Evolutionary conservation across 371 early-diverging fungal genomes (phyloP).

Genomic region (Dichotomocladium elegans): DNA sequence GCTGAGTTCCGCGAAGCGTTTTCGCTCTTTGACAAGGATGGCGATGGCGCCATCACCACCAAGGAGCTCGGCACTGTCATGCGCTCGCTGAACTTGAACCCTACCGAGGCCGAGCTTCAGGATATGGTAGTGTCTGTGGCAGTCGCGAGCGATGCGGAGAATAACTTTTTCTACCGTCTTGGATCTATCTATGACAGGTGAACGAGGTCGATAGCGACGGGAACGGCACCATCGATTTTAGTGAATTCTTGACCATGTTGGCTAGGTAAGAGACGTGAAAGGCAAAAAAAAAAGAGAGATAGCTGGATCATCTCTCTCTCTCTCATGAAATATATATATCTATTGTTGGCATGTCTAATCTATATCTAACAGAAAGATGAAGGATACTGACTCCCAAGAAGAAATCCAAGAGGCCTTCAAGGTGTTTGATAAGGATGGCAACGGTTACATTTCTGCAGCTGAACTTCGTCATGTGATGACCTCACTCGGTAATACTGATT

Average conservation of each 20-base stretch:
- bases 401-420: conserved; percentile 55
- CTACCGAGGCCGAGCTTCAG: conserved; percentile 78
- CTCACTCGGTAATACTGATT: conserved; percentile 28
- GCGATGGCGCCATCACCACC: conserved; percentile 87
- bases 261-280: conserved; percentile 60
- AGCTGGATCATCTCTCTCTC: background rate
- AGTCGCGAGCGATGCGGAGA: too few species aligned
- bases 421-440: conserved; percentile 54
- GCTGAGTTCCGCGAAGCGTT: conserved; percentile 65
- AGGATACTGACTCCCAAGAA: conserved; percentile 45
- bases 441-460: conserved; percentile 49
- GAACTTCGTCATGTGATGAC: conserved; percentile 55
- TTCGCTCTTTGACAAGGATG: conserved; percentile 57
- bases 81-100: conserved; percentile 85
- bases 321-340: background rate
- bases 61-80: conserved; percentile 89
- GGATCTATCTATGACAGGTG: conserved; percentile 28
- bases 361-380: conserved; percentile 50
- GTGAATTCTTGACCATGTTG: conserved; percentile 91
- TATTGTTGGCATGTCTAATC: background rate
- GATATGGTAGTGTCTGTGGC: conserved; percentile 72
- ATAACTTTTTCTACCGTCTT: too few species aligned
- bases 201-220: conserved; percentile 91
- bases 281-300: too few species aligned
- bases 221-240: conserved; percentile 87